Base-by-base conservation (phyloP, 305 asterid species). In the Fraxinus platypoda region DNA sequence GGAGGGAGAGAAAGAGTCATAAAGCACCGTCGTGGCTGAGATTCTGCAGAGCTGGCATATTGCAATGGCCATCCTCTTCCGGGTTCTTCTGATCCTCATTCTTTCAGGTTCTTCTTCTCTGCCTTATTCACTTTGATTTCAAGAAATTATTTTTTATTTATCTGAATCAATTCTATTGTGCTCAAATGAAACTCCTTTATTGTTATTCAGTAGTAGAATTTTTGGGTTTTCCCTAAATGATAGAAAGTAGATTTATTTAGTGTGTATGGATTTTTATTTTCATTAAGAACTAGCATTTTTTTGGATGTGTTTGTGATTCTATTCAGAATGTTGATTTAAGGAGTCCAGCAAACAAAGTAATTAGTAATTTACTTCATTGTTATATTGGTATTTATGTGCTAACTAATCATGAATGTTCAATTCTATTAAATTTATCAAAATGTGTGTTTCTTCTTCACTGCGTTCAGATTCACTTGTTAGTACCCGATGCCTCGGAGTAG, bases 21-120 rank as follows among this genome's bases (percentile, higher is more conserved):
- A 85, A 83, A 88, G 81, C 84, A 83, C 81, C 84, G 81, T 43
- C 26, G 90, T 79, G 90, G 91, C 84, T 81, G 85, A 77, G 88
- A 80, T 84, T 85, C 81, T 41, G 79, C 82, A 82, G 81, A 86
- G 91, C 86, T 87, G 94, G 92, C 90, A 83, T 52, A 74, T 75
- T 54, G 92, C 87, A 87, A 92, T 92, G 98, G 93, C 95, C 94
- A 90, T 81, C 93, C 84, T 86, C 85, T 85, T 83, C 88, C 80
- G 88, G 87, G 80, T 85, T 88, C 88, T 90, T 35, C 87, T 90
- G n/a, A 85, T 88, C 82, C 84, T 90, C 87, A 46, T 85, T 77
- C 82, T 90, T 74, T 85, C 97, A 87, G 97, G 97, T 93, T 43
- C 83, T 84, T 85, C 62, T 68, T 83, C 79, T 57, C 12, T 31